phyloP scores from a whole-genome alignment of 108 stramenopile genomes.

The Cylindrotheca closterium region DNA sequence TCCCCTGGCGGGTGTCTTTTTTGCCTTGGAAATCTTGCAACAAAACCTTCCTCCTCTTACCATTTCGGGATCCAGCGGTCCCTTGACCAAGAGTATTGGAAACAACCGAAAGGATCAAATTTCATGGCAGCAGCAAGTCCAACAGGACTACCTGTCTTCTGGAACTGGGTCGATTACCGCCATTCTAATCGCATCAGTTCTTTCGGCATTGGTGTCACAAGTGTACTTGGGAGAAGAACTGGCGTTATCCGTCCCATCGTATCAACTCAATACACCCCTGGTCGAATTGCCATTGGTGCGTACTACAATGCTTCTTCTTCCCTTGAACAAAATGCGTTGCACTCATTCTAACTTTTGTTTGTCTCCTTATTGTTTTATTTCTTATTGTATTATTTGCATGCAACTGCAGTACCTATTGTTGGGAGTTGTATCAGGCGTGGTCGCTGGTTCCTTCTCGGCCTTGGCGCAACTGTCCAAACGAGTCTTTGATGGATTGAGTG shows the following conservation, averaged over 20 bases:
- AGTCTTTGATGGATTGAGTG: slow-evolving; percentile 59
- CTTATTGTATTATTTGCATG: background rate
- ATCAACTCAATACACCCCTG: slow-evolving; percentile 71
- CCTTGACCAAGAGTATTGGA: background rate
- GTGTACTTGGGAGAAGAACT: slow-evolving; percentile 75
- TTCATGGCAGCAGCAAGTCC: background rate
- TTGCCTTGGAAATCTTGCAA: slow-evolving; percentile 88
- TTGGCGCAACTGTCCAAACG: slow-evolving; percentile 53
- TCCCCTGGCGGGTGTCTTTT: slow-evolving; percentile 92
- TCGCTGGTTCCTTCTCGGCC: slow-evolving; percentile 64
- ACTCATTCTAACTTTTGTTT: background rate
- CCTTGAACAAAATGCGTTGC: background rate
- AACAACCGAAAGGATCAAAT: slow-evolving; percentile 13
- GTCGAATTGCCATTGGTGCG: slow-evolving; percentile 70
- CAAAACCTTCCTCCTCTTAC: slow-evolving; percentile 43
- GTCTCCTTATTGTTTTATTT: background rate
- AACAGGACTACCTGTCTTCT: slow-evolving; percentile 23
- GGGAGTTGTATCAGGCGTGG: slow-evolving; percentile 72
- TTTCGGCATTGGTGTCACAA: slow-evolving; percentile 74
- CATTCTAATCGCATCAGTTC: slow-evolving; percentile 70
- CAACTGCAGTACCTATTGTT: slow-evolving; percentile 81
- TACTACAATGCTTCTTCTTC: background rate
- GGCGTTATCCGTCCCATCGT: slow-evolving; percentile 51
- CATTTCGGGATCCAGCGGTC: background rate
- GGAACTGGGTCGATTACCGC: slow-evolving; percentile 65